phyloP scores from a whole-genome alignment of 1,284 basidiomycete species.

The Moesziomyces antarcticus region DNA sequence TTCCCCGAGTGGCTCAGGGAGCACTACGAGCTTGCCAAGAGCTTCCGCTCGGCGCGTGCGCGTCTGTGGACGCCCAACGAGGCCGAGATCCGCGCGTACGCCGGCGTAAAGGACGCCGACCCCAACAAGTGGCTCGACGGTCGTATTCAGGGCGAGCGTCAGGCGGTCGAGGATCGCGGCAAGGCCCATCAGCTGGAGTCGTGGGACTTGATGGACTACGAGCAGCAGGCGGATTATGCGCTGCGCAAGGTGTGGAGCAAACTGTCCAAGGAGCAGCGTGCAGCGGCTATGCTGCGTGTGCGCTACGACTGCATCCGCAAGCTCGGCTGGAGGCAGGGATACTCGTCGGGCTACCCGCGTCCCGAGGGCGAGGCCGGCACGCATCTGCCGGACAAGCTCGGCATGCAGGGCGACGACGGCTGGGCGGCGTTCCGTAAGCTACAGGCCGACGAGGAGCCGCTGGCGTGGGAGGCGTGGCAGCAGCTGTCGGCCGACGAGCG shows the following conservation, averaged over 20 bases:
- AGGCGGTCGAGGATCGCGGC: not conserved
- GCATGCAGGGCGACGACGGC: slow-evolving; percentile 16
- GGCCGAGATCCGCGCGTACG: slow-evolving; percentile 12
- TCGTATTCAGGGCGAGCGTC: slow-evolving; percentile 20
- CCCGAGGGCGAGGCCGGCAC: slow-evolving; percentile 21
- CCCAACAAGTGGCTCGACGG: slow-evolving; percentile 21
- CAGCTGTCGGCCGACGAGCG: slow-evolving; percentile 39
- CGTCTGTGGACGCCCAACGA: slow-evolving; percentile 42
- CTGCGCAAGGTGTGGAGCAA: slow-evolving; percentile 41
- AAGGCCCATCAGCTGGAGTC: slow-evolving; percentile 4
- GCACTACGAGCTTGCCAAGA: slow-evolving; percentile 26
- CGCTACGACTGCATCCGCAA: slow-evolving; percentile 54
- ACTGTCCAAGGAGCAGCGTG: slow-evolving; percentile 30
- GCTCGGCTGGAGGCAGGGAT: slow-evolving; percentile 65
- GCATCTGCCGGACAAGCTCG: slow-evolving; percentile 25
- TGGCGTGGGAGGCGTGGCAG: slow-evolving; percentile 60
- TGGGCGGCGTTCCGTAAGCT: slow-evolving; percentile 40
- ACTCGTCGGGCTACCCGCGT: slow-evolving; percentile 60
- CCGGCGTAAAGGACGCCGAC: slow-evolving; percentile 15
- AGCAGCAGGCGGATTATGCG: slow-evolving; percentile 48
- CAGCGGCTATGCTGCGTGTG: slow-evolving; percentile 31
- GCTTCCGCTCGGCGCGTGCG: slow-evolving; percentile 45
- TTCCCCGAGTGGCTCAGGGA: slow-evolving; percentile 24
- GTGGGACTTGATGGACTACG: slow-evolving; percentile 41
- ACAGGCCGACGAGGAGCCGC: slow-evolving; percentile 35